A percentile compares a stretch with the other conserved stretches of the same genome.
phyloP scores from a whole-genome alignment of 177 flowering plant genomes.

The Vitis hybrid region DNA sequence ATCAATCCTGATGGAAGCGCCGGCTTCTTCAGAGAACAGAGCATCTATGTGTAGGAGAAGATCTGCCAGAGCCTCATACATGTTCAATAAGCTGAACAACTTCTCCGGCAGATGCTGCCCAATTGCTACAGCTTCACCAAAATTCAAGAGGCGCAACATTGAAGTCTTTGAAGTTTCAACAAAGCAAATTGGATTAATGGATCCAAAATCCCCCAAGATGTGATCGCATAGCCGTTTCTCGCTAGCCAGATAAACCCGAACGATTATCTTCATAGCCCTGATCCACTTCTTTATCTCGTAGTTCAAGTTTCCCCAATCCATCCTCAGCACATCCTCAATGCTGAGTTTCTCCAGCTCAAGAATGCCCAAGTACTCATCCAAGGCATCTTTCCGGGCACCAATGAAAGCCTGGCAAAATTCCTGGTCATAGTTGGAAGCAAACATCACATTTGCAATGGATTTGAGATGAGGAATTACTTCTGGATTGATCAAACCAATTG shows the following conservation, averaged over 20 bases:
- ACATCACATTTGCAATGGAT: constrained; percentile 40
- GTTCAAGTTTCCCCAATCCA: constrained; percentile 42
- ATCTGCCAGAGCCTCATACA: constrained; percentile 47
- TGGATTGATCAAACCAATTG: constrained; percentile 33
- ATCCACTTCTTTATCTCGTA: constrained; percentile 52
- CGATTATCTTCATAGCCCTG: constrained; percentile 34
- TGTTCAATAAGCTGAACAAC: constrained; percentile 46
- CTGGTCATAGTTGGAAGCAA: constrained; percentile 32
- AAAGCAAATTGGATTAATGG: constrained; percentile 29
- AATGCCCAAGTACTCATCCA: constrained; percentile 32
- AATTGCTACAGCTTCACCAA: constrained; percentile 51
- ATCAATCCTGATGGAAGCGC: constrained; percentile 30
- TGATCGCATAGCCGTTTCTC: constrained; percentile 45
- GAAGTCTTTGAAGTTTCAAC: constrained; percentile 37
- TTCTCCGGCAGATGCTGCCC: constrained; percentile 39
- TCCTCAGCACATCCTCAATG: constrained; percentile 40
- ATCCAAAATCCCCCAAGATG: constrained; percentile 36
- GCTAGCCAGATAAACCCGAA: constrained; percentile 37
- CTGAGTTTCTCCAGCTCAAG: constrained; percentile 32
- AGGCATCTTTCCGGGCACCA: constrained; percentile 24
- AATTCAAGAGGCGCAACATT: constrained; percentile 38
- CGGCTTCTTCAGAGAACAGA: constrained; percentile 33
- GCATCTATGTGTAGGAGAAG: constrained; percentile 31
- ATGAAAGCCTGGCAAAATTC: constrained; percentile 37
- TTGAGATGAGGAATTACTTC: constrained; percentile 31